These are phyloP conservation scores for Pleurotus pulmonarius DNA, from an alignment of 768 basidiomycete genomes.

Conservation along the genomic window DNA sequence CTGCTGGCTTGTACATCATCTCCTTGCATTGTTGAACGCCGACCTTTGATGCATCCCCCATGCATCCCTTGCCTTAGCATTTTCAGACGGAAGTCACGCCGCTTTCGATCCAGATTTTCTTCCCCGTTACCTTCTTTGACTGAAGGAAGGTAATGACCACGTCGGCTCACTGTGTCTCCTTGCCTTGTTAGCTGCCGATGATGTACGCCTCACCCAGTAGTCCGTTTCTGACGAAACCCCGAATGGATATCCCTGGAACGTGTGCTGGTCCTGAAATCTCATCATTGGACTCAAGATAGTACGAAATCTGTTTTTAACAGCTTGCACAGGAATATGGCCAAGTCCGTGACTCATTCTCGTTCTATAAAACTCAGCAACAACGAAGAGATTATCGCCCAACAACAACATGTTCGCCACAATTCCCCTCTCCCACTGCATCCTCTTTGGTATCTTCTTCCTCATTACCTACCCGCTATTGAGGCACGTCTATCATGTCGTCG, in stretches of 20 bases:
- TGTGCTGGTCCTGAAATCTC: background rate
- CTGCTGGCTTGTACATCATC: background rate
- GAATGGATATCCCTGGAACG: background rate
- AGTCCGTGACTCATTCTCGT: background rate
- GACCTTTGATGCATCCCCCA: background rate
- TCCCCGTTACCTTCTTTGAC: background rate
- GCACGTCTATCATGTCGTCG: constrained; percentile 29
- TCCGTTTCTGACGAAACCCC: background rate
- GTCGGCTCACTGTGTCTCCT: background rate
- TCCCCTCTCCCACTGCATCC: constrained; percentile 14
- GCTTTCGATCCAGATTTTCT: constrained; percentile 1
- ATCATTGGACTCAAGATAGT: background rate
- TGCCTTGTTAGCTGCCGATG: constrained; percentile 2
- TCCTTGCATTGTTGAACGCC: background rate
- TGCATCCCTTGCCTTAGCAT: background rate
- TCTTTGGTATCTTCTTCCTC: constrained; percentile 20
- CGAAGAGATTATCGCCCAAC: too few relatives aligned
- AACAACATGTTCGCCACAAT: constrained; percentile 16
- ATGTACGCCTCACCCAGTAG: background rate
- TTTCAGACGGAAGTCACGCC: background rate
- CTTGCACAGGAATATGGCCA: background rate
- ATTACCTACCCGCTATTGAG: constrained; percentile 26
- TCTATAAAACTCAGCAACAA: background rate
- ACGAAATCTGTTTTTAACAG: constrained; percentile 3
- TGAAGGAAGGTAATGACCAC: background rate